phyloP scores from a whole-genome alignment of 2,329 filamentous ascomycete species.

The Chaetomiaceae sp. region DNA sequence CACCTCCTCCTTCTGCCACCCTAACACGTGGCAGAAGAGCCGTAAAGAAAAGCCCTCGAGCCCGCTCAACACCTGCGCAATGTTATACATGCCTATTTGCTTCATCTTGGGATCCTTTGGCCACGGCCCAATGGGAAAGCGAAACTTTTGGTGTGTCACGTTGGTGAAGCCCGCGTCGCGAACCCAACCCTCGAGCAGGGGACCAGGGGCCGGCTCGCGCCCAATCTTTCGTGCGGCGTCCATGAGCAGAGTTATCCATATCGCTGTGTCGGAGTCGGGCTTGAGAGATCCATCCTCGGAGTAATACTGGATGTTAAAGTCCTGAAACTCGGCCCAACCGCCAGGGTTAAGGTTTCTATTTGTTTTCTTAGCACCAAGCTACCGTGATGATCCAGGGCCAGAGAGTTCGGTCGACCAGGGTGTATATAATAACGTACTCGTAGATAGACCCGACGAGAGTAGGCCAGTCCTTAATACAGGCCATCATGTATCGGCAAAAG shows the following conservation, averaged over 20 bases:
- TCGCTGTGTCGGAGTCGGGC: conserved; percentile 4
- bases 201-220: conserved; percentile 28
- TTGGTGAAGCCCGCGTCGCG: conserved; percentile 23
- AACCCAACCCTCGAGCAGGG: conserved; percentile 30
- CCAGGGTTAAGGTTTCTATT: conserved; percentile 33
- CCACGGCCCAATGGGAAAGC: conserved; percentile 29
- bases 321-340: conserved; percentile 34
- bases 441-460: conserved; percentile 25
- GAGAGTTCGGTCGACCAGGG: neutral
- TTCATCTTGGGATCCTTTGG: conserved; percentile 30
- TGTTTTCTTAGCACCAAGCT: no score
- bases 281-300: conserved; percentile 31
- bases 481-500: conserved; percentile 36
- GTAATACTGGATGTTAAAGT: conserved; percentile 30
- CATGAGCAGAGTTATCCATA: conserved; percentile 28
- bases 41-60: conserved; percentile 29
- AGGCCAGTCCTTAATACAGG: conserved; percentile 34
- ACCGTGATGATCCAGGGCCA: no score
- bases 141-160: conserved; percentile 16
- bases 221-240: conserved; percentile 17
- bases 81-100: conserved; percentile 25
- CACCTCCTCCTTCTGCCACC: conserved; percentile 27
- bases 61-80: conserved; percentile 23
- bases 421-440: conserved; percentile 20
- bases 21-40: conserved; percentile 28